These are phyloP conservation scores for Scytalidium lignicola DNA, from an alignment of 2,329 filamentous ascomycete species.

Conservation along the genomic window DNA sequence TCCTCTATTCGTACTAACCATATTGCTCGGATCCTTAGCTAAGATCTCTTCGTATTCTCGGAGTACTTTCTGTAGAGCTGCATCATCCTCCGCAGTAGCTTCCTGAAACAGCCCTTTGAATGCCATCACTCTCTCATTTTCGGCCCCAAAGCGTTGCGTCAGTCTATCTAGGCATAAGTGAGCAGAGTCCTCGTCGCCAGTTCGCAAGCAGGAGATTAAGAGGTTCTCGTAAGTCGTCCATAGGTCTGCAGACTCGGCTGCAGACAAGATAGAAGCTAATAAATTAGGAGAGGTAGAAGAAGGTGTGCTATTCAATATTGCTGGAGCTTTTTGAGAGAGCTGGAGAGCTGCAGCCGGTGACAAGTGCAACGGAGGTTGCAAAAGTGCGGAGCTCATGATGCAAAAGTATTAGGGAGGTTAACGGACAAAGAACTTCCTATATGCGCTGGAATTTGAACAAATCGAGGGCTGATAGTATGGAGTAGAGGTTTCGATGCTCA, in stretches of 20 bases:
- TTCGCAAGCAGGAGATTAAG: slow-evolving; percentile 75
- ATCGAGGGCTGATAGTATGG: too few species aligned
- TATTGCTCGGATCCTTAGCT: slow-evolving; percentile 68
- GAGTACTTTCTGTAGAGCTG: slow-evolving; percentile 64
- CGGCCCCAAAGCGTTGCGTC: slow-evolving; percentile 71
- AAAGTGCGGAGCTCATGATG: slow-evolving; percentile 46
- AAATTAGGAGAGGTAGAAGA: slow-evolving; percentile 51
- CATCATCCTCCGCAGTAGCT: slow-evolving; percentile 64
- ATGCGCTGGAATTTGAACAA: too few species aligned
- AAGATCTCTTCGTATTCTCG: slow-evolving; percentile 74
- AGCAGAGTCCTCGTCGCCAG: slow-evolving; percentile 76
- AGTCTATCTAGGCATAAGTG: slow-evolving; percentile 70
- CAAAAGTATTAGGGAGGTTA: neutral
- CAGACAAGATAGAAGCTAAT: slow-evolving; percentile 46
- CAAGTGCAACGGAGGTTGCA: slow-evolving; percentile 52
- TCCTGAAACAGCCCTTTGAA: slow-evolving; percentile 80
- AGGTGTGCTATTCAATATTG: slow-evolving; percentile 48
- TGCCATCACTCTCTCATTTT: slow-evolving; percentile 83
- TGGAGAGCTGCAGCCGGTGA: slow-evolving; percentile 50
- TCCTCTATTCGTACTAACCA: slow-evolving; percentile 49
- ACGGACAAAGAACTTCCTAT: neutral
- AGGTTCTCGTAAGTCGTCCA: slow-evolving; percentile 88
- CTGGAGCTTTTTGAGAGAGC: slow-evolving; percentile 57
- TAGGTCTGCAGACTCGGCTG: slow-evolving; percentile 68
- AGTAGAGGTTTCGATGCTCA: neutral